phyloP scores from a whole-genome alignment of 2,329 filamentous ascomycete species.

The Leptographium radiaticola region DNA sequence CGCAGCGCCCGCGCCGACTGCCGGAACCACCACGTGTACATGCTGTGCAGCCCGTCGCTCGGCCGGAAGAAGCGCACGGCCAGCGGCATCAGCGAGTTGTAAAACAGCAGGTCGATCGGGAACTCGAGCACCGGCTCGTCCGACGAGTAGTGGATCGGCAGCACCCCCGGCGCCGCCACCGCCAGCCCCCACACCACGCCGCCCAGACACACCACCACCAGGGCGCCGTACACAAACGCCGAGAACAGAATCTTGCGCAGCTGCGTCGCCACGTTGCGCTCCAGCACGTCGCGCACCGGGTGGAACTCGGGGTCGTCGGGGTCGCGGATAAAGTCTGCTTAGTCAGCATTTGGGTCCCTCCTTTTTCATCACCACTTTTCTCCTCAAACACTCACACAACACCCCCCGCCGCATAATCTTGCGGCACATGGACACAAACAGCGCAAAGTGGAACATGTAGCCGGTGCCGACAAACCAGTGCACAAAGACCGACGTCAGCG shows the following conservation, averaged over 20 bases:
- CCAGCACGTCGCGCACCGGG: conserved; percentile 89
- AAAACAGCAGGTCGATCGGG: conserved; percentile 84
- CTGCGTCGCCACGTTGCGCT: conserved; percentile 83
- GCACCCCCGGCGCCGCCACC: conserved; percentile 51
- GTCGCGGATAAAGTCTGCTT: conserved; percentile 81
- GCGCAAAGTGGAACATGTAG: conserved; percentile 99
- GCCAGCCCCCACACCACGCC: conserved; percentile 91
- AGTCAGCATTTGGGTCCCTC: too few species aligned
- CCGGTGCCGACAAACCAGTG: conserved; percentile 98
- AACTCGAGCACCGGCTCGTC: conserved; percentile 90
- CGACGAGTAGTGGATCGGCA: conserved; percentile 88
- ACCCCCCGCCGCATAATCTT: conserved; percentile 95
- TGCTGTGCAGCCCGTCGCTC: conserved; percentile 65
- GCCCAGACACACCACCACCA: conserved; percentile 86
- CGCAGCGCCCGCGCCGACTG: conserved; percentile 68
- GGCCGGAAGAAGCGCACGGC: conserved; percentile 76
- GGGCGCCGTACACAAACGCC: conserved; percentile 83
- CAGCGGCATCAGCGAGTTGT: conserved; percentile 90
- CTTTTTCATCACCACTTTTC: too few species aligned
- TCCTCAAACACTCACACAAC: conserved; percentile 49
- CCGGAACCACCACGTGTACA: conserved; percentile 96
- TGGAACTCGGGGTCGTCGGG: conserved; percentile 98
- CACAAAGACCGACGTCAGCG: conserved; percentile 84
- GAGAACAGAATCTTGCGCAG: conserved; percentile 94
- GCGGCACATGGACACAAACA: conserved; percentile 97